Evolutionary conservation across 768 basidiomycete species (phyloP).

Genomic region (Suillus americanus): DNA sequence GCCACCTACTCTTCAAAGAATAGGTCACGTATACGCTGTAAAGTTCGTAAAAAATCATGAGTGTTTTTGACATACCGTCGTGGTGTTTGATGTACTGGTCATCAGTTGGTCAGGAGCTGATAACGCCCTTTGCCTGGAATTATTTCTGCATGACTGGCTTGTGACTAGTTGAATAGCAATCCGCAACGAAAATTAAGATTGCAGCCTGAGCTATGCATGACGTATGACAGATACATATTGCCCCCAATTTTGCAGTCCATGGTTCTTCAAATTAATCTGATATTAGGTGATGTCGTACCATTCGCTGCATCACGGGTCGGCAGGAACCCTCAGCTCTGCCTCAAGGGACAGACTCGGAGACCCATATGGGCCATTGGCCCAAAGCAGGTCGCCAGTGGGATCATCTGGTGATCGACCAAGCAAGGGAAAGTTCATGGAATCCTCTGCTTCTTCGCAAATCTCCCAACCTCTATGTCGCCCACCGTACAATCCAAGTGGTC

Average conservation of each 20-base stretch:
- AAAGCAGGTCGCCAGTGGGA: background rate
- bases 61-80: background rate
- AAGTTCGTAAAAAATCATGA: background rate
- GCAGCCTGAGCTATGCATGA: background rate
- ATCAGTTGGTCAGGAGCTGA: background rate
- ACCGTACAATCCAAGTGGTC: constrained; percentile 33
- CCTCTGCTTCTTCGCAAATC: constrained; percentile 26
- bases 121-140: background rate
- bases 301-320: constrained; percentile 4
- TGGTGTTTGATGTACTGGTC: background rate
- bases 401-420: background rate
- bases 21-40: background rate
- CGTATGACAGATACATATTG: background rate
- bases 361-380: background rate
- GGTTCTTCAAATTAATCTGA: constrained; percentile 2
- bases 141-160: background rate
- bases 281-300: background rate
- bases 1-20: background rate
- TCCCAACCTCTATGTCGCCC: constrained; percentile 24
- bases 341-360: background rate
- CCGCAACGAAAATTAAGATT: background rate
- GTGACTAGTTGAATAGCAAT: no score
- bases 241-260: constrained; percentile 2
- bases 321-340: background rate
- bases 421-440: constrained; percentile 14